Percentiles rank a stretch among this genome's conserved stretches.
Evolutionary conservation across 2,329 filamentous ascomycete genomes (phyloP).

Genomic region (Trichoderma sp.): DNA sequence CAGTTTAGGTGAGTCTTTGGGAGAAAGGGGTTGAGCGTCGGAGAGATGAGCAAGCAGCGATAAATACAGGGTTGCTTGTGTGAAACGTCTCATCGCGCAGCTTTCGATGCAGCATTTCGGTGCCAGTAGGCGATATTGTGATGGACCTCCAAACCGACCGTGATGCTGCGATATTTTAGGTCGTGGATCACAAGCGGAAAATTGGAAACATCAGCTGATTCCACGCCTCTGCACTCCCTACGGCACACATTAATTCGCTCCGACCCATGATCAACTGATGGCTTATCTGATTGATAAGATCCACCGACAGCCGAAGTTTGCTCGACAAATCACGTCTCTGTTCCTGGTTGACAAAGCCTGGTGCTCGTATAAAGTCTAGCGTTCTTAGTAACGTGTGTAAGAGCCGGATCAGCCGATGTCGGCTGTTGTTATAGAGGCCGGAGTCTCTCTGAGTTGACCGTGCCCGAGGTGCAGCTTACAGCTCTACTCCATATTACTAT

Average conservation of each 20-base stretch:
- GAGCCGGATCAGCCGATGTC: not conserved
- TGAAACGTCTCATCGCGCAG: not conserved
- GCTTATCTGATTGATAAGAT: slow-evolving; percentile 21
- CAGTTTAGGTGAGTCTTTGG: not conserved
- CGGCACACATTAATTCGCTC: not conserved
- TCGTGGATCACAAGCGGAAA: not conserved
- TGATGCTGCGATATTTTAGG: slow-evolving; percentile 1
- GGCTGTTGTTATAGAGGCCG: not conserved
- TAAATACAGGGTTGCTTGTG: not conserved
- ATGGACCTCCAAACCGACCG: not conserved
- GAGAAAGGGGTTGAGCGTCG: not conserved
- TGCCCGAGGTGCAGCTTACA: not conserved
- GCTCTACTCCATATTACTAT: not conserved
- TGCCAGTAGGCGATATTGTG: not conserved
- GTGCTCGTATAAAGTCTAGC: not conserved
- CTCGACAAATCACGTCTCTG: not conserved
- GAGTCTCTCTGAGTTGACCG: not conserved
- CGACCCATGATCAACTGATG: slow-evolving; percentile 5
- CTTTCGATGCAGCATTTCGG: not conserved
- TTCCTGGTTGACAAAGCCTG: not conserved
- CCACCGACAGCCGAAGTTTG: not conserved
- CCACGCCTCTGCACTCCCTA: not conserved
- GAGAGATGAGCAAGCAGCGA: not conserved
- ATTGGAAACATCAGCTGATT: slow-evolving; percentile 11
- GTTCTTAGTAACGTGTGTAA: not conserved